Evolutionary conservation across 23 red algal species (phyloP).

Genomic region (Gracilaria domingensis): DNA sequence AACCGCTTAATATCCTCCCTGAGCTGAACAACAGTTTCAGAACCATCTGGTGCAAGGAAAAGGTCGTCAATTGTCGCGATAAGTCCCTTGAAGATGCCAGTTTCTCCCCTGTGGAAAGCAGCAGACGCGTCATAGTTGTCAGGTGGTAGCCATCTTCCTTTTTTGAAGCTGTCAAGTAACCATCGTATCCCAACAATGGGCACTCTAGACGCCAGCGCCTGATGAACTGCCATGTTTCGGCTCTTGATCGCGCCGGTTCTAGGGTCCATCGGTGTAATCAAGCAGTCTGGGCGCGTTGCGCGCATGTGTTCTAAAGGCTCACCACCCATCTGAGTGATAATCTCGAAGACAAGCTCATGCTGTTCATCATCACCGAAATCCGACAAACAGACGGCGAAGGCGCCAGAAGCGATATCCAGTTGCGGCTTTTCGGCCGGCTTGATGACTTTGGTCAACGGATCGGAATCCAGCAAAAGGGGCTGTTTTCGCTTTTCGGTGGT

Average conservation of each 20-base stretch:
- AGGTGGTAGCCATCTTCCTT: background rate
- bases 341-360: constrained; percentile 21
- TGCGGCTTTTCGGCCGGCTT: background rate
- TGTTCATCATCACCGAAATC: constrained; percentile 12
- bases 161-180: constrained; percentile 19
- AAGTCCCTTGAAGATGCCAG: constrained; percentile 25
- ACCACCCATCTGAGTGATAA: constrained; percentile 24
- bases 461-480: too few relatives aligned
- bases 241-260: constrained; percentile 24
- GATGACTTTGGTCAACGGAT: background rate
- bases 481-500: background rate
- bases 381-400: background rate
- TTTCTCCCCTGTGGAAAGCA: background rate
- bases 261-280: constrained; percentile 19
- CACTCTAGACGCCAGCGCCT: constrained; percentile 35
- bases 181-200: constrained; percentile 41
- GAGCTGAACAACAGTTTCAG: constrained; percentile 12
- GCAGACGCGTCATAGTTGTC: constrained; percentile 17
- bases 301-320: constrained; percentile 4
- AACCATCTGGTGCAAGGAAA: background rate
- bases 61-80: constrained; percentile 41
- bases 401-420: background rate
- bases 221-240: constrained; percentile 14
- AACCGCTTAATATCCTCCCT: constrained; percentile 29
- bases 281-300: background rate